Evolutionary conservation across 2,329 filamentous ascomycete species (phyloP), one percentile per base, ranked within the genome.

Genomic region (Paecilomyces niveus): DNA sequence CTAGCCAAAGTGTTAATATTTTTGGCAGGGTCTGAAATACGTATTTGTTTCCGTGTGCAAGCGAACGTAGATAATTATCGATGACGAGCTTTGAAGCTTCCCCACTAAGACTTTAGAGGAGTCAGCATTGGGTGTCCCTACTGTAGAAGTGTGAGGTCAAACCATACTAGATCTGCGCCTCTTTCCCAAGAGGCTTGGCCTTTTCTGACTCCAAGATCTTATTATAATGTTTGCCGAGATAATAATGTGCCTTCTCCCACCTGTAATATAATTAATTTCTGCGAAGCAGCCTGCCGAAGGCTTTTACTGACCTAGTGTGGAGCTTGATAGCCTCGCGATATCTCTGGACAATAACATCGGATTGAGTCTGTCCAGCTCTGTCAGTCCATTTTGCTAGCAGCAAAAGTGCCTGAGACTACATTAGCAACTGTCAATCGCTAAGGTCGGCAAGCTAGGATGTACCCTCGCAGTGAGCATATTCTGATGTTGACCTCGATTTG

Each of bases 181-280:
- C 92, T 62, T 92, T 92, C 29, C 88, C 84, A 18, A 84, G 80
- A 39, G 88, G 86, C 56, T 96, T 83, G 1, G 83, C 79, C 72
- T 91, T 92, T 72, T 97, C 92, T 0, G 91, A 90, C 67, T 97
- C 93, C 2, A 97, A 79, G 3, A 97, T 83, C 73, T 97, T 99
- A 72, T 96, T 95, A 81, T 99, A 99, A 74, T 97, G 92, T 53
- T 93, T 91, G 4, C 94, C 94, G 9, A 99, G 83, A 72, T 97
- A 96, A 72, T 97, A 99, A 70, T 97, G 93, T 0, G 91, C 92
- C 74, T 97, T 97, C 71, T 99, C 94, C 92, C 93, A 99, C 55
- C 85, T 85, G 56, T 29, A n/a, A 54, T 32, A 11, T 11, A 57
- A 58, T 57, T 35, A 45, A 39, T 52, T 22, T 50, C 5, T 49